Conservation (phyloP, 768 basidiomycete species). For the Pulveroboletus sp. region DNA sequence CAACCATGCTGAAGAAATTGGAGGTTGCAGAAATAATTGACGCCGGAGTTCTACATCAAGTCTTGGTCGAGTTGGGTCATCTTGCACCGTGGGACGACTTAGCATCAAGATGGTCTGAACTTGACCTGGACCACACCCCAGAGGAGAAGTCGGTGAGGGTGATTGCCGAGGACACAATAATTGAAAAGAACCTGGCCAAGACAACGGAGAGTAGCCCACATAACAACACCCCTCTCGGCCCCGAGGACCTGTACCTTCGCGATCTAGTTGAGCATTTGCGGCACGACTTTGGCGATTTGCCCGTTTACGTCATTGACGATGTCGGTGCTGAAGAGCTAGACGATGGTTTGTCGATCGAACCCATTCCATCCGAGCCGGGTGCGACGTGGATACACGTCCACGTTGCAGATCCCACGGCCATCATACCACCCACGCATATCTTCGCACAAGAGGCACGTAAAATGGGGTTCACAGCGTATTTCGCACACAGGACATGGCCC, state of each 20-base stretch:
- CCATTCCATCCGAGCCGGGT: slow-evolving; percentile 55
- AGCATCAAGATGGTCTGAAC: slow-evolving; percentile 36
- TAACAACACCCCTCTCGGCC: slow-evolving; percentile 43
- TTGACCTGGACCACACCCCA: slow-evolving; percentile 26
- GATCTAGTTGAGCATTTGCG: slow-evolving; percentile 73
- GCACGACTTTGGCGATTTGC: slow-evolving; percentile 80
- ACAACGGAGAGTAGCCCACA: slow-evolving; percentile 2
- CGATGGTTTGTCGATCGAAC: slow-evolving; percentile 86
- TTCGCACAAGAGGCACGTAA: slow-evolving; percentile 57
- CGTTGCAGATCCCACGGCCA: slow-evolving; percentile 86
- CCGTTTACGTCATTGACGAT: slow-evolving; percentile 89
- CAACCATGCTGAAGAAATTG: slow-evolving; percentile 58
- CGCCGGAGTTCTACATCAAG: slow-evolving; percentile 34
- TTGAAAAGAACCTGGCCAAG: slow-evolving; percentile 18
- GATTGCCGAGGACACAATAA: slow-evolving; percentile 30
- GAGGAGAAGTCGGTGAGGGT: slow-evolving; percentile 31
- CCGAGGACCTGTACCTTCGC: slow-evolving; percentile 57
- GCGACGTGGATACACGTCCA: slow-evolving; percentile 85
- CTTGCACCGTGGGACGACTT: slow-evolving; percentile 81
- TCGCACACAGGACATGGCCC: slow-evolving; percentile 57
- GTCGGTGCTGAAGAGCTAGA: slow-evolving; percentile 80
- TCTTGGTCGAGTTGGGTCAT: slow-evolving; percentile 71
- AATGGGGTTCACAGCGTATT: slow-evolving; percentile 57
- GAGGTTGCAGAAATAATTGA: slow-evolving; percentile 34
- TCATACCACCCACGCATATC: slow-evolving; percentile 68